Evolutionary conservation across 257 asterid genomes (phyloP).

Genomic region (Catharanthus roseus): DNA sequence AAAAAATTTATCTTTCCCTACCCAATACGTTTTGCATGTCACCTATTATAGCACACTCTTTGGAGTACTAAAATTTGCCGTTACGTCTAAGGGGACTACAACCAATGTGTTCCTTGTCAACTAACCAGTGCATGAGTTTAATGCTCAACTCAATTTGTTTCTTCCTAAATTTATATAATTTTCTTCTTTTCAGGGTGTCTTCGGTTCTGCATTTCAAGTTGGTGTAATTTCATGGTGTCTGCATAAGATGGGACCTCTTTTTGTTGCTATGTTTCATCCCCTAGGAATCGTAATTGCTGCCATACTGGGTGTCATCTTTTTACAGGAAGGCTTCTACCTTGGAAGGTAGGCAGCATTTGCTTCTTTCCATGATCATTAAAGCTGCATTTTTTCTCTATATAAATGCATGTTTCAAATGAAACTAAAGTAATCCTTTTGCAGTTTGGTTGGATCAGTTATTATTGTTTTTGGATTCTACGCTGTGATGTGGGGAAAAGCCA

Average conservation of each 20-base stretch:
- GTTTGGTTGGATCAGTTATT: conserved; percentile 65
- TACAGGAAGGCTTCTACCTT: conserved; percentile 60
- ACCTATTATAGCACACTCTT: background rate
- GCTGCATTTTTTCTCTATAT: background rate
- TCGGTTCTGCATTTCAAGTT: conserved; percentile 91
- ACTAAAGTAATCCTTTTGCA: conserved; percentile 20
- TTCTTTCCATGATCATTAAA: conserved; percentile 5
- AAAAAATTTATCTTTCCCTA: background rate
- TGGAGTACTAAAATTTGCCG: background rate
- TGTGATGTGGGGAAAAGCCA: conserved; percentile 93
- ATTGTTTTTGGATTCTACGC: conserved; percentile 81
- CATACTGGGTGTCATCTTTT: conserved; percentile 47
- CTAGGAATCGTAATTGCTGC: conserved; percentile 67
- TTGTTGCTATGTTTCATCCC: conserved; percentile 81
- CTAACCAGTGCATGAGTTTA: background rate
- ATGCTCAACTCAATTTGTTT: background rate
- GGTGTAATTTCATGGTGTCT: conserved; percentile 66
- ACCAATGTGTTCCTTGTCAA: background rate
- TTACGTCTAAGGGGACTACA: background rate
- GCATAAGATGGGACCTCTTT: conserved; percentile 73
- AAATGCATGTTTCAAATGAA: background rate
- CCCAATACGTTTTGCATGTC: no score
- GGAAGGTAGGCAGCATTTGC: conserved; percentile 48
- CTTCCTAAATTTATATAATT: background rate
- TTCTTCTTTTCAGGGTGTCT: conserved; percentile 43